Evolutionary conservation across 805 yeast species (phyloP).

Genomic region (Pichia kluyveri): DNA sequence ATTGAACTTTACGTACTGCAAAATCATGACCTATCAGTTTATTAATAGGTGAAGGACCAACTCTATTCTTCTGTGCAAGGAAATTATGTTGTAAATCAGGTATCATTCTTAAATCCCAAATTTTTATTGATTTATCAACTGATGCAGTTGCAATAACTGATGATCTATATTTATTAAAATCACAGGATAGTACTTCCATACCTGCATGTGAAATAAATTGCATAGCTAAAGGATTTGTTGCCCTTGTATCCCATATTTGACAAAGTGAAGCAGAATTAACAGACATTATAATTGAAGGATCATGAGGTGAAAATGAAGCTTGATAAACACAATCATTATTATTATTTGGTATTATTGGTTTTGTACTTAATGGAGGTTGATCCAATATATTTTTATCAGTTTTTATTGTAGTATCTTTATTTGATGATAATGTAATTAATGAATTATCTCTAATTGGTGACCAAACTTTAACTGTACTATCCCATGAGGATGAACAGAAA

Average conservation of each 20-base stretch:
- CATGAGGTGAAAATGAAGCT: conserved; percentile 78
- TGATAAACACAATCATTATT: conserved; percentile 61
- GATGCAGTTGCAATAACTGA: conserved; percentile 80
- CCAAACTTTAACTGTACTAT: conserved; percentile 80
- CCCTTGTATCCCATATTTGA: conserved; percentile 76
- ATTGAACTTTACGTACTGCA: conserved; percentile 72
- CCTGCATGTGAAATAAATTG: conserved; percentile 72
- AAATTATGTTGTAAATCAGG: conserved; percentile 23
- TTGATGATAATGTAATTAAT: conserved; percentile 42
- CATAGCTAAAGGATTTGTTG: conserved; percentile 49
- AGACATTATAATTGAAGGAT: conserved; percentile 56
- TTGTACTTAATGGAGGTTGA: conserved; percentile 29
- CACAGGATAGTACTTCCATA: conserved; percentile 69
- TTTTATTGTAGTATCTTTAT: conserved; percentile 16
- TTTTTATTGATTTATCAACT: conserved; percentile 74
- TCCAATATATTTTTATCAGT: conserved; percentile 11
- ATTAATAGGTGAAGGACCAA: conserved; percentile 62
- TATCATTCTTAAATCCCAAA: conserved; percentile 85
- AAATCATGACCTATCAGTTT: conserved; percentile 81
- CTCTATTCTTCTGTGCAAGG: conserved; percentile 33
- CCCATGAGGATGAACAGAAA: conserved; percentile 86
- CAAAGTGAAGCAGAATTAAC: conserved; percentile 69
- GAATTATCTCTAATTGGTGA: conserved; percentile 50
- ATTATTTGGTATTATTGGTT: conserved; percentile 26
- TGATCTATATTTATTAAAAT: conserved; percentile 85